Evolutionary conservation across 176 grass and related monocot genomes (phyloP).

Genomic region (Coix lacrymajobi): DNA sequence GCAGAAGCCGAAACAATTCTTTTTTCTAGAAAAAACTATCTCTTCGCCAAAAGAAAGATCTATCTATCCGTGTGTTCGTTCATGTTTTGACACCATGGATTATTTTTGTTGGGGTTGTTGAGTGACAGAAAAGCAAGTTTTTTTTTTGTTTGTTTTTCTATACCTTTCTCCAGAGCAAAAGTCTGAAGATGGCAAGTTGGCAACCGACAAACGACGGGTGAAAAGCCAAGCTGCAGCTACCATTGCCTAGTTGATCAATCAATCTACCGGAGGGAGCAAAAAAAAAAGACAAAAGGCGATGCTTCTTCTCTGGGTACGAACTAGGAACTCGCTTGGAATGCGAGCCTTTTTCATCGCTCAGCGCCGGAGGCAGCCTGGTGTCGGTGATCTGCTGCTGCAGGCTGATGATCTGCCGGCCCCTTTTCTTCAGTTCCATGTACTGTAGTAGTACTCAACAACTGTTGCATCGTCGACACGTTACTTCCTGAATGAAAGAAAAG

Average conservation of each 20-base stretch:
- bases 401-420: background rate
- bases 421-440: background rate
- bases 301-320: slow-evolving; percentile 20
- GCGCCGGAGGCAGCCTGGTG: background rate
- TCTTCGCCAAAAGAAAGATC: too few species aligned
- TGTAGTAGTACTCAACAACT: background rate
- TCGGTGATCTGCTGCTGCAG: slow-evolving; percentile 32
- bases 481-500: background rate
- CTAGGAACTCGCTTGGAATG: slow-evolving; percentile 10
- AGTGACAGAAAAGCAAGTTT: background rate
- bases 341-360: slow-evolving; percentile 4
- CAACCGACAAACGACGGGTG: background rate
- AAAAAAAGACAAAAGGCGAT: background rate
- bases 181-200: background rate
- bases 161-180: background rate
- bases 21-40: background rate
- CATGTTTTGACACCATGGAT: slow-evolving; percentile 2
- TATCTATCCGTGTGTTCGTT: background rate
- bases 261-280: background rate
- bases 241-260: background rate
- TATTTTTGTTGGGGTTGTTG: background rate
- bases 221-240: background rate
- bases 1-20: too few species aligned
- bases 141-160: background rate
- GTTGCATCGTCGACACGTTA: background rate